Base-by-base conservation (phyloP, 2,329 filamentous ascomycete genomes). In the Cladobotryum protrusum region DNA sequence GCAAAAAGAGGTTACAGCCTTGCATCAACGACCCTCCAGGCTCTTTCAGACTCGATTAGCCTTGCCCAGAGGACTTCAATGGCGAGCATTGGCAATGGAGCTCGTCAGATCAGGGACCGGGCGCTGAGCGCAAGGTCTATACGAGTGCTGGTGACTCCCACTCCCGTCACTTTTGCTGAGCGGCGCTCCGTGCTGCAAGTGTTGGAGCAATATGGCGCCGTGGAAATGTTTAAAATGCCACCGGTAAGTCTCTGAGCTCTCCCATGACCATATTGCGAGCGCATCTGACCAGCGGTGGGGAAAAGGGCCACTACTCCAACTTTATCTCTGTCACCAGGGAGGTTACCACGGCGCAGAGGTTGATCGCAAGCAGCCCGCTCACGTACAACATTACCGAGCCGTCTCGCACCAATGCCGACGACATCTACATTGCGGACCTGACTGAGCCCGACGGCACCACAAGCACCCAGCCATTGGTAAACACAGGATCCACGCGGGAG, bases 151-250 rank as follows among this genome's bases (percentile, higher is more conserved):
- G 78, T 81, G 17, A 61, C 65, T n/a, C 79, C 79, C 13, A 59
- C 71, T 12, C 79, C 79, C 11, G 58, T 66, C n/a, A 75, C 55
- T 43, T 74, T 82, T 55, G 68, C 71, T 29, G 77, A 82, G 63
- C 74, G 79, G 6, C 75, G 78, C 19, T 77, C 77, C 7, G 69
- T 82, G 17, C 65, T 82, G 33, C 72, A 74, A 40, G 69, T 73
- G 24, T 65, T 82, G 18, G 72, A 79, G 62, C 67, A 69, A 48
- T 67, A 75, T 56, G 75, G 73, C 49, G 63, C 67, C 2, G 69
- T 81, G 41, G 75, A 81, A 37, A 66, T 74, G 34, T 82, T 82
- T 61, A 76, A 73, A 64, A 60, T 61, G 59, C 47, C 55, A 42
- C 56, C 54, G 42, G 59, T 61, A 56, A 2, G 52, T 41, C 45